phyloP scores from a whole-genome alignment of 306 rosid genomes.

The Carpinus fangiana region DNA sequence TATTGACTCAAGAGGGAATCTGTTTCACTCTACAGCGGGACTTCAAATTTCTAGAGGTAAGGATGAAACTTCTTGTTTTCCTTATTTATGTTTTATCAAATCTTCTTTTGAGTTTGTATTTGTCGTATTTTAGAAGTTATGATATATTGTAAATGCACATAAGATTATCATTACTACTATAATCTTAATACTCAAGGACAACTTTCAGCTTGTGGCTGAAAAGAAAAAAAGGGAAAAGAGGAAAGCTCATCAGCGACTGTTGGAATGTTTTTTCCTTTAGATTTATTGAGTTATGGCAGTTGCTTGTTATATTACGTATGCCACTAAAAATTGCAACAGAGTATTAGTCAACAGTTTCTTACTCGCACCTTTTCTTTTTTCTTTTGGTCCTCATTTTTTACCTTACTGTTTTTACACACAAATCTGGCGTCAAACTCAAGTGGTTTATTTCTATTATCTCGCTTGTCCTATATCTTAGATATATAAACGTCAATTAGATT shows the following conservation, averaged over 20 bases:
- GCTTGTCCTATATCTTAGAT: neutral
- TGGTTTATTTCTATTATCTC: neutral
- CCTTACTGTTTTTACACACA: neutral
- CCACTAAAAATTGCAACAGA: neutral
- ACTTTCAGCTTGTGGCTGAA: neutral
- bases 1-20: constrained; percentile 98
- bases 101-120: neutral
- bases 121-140: neutral
- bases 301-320: neutral
- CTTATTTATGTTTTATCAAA: constrained; percentile 10
- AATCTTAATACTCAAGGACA: neutral
- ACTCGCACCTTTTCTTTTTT: neutral
- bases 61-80: constrained; percentile 24
- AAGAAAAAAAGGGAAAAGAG: neutral
- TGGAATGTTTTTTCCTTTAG: neutral
- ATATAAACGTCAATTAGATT: neutral
- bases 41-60: constrained; percentile 98
- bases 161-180: neutral
- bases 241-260: neutral
- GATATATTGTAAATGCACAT: neutral
- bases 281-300: neutral
- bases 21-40: constrained; percentile 88
- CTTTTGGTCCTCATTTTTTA: neutral
- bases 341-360: neutral
- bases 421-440: neutral